Evolutionary conservation across 1,139 yeast species (phyloP).

Genomic region (Citeromyces hawaiiensis): DNA sequence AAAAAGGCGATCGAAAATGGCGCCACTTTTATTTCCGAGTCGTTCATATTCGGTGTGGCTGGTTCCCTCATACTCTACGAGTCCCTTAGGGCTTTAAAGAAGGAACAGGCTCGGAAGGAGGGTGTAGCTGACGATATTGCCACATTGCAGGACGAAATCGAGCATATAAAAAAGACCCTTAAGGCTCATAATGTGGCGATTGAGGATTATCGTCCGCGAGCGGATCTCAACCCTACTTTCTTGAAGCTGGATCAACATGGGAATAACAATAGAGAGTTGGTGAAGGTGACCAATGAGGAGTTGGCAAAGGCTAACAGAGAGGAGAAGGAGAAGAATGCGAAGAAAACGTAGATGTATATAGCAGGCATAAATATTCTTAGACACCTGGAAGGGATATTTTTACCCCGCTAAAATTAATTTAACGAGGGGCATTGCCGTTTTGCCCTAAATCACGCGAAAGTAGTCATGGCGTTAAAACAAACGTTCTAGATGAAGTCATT

Average conservation of each 20-base stretch:
- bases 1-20: slow-evolving; percentile 77
- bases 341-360: neutral
- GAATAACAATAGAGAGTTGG: slow-evolving; percentile 1
- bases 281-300: neutral
- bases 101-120: slow-evolving; percentile 49
- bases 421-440: too few relatives aligned
- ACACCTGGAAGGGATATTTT: neutral
- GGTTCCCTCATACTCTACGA: slow-evolving; percentile 71
- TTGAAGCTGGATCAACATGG: slow-evolving; percentile 14
- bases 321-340: neutral
- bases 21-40: slow-evolving; percentile 66
- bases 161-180: slow-evolving; percentile 38
- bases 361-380: neutral
- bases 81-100: slow-evolving; percentile 52
- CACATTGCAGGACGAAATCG: slow-evolving; percentile 58
- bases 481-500: too few relatives aligned
- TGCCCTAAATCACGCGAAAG: too few relatives aligned
- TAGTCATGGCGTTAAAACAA: too few relatives aligned
- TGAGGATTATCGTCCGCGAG: slow-evolving; percentile 24
- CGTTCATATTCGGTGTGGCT: slow-evolving; percentile 65
- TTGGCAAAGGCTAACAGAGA: neutral
- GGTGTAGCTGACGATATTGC: slow-evolving; percentile 56
- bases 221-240: slow-evolving; percentile 21
- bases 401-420: too few relatives aligned
- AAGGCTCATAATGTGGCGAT: slow-evolving; percentile 13